Percentiles rank a stretch among this genome's conserved stretches.
These are phyloP conservation scores for Xylariales sp. DNA, from an alignment of 2,329 filamentous ascomycete species.

Conservation along the genomic window DNA sequence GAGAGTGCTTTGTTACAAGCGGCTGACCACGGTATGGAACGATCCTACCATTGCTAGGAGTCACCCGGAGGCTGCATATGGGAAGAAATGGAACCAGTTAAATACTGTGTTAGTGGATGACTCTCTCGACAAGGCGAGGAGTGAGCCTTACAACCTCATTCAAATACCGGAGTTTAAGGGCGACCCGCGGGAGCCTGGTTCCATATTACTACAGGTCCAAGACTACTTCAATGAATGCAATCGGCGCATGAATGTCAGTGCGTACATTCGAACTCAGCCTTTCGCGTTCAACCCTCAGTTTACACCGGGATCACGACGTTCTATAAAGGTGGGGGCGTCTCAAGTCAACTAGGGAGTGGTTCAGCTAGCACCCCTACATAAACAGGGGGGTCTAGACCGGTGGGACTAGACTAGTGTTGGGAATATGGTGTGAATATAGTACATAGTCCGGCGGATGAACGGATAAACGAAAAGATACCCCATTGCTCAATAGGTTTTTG, in stretches of 20 bases:
- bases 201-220: constrained; percentile 68
- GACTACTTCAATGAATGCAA: constrained; percentile 69
- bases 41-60: constrained; percentile 57
- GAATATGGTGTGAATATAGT: background rate
- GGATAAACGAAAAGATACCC: constrained; percentile 32
- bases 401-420: background rate
- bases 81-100: constrained; percentile 75
- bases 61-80: constrained; percentile 57
- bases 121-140: constrained; percentile 79
- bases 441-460: background rate
- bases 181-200: constrained; percentile 52
- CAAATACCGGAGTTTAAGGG: constrained; percentile 81
- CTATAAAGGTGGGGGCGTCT: background rate
- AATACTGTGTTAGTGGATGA: constrained; percentile 95
- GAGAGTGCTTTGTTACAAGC: constrained; percentile 91
- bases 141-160: constrained; percentile 86
- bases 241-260: constrained; percentile 69
- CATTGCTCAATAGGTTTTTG: constrained; percentile 16
- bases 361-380: constrained; percentile 1
- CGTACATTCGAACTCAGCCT: constrained; percentile 65
- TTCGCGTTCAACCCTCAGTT: constrained; percentile 57
- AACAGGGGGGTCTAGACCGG: background rate
- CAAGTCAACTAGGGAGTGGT: background rate
- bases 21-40: constrained; percentile 78
- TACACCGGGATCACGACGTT: background rate